Evolutionary conservation across 305 asterid genomes (phyloP).

Genomic region (Solanum aculeatissimum): DNA sequence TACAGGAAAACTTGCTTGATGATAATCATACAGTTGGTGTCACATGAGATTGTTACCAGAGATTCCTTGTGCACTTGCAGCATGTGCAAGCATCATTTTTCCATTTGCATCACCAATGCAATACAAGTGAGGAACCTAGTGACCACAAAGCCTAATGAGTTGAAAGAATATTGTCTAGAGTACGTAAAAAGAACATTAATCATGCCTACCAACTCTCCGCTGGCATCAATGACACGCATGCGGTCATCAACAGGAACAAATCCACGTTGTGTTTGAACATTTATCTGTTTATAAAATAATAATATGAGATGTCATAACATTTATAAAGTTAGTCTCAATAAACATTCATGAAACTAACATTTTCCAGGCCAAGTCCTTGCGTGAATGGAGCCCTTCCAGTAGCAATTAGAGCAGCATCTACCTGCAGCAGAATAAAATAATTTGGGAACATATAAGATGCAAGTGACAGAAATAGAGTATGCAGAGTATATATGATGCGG

Average conservation of each 20-base stretch:
- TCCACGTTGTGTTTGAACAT: conserved; percentile 83
- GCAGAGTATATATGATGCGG: not conserved
- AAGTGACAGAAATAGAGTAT: not conserved
- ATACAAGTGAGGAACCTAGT: conserved; percentile 84
- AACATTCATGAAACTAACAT: conserved; percentile 36
- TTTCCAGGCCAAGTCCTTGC: conserved; percentile 90
- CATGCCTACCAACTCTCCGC: conserved; percentile 58
- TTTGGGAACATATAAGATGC: not conserved
- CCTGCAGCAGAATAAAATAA: conserved; percentile 32
- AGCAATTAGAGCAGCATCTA: conserved; percentile 96
- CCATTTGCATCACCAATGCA: conserved; percentile 99
- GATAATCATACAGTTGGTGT: not conserved
- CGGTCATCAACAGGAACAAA: conserved; percentile 91
- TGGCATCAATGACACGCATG: conserved; percentile 81
- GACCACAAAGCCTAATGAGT: conserved; percentile 7
- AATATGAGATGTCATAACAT: conserved; percentile 2
- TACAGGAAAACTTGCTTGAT: not conserved
- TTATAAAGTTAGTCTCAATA: not conserved
- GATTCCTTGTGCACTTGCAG: conserved; percentile 99
- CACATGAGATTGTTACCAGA: conserved; percentile 43
- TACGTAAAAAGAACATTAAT: conserved; percentile 1
- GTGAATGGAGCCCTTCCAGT: conserved; percentile 98
- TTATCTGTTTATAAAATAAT: conserved; percentile 34
- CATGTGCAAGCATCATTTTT: conserved; percentile 99
- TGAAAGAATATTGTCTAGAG: conserved; percentile 1